Evolutionary conservation across 2,329 filamentous ascomycete genomes (phyloP).

Genomic region (Fusarium sp.): DNA sequence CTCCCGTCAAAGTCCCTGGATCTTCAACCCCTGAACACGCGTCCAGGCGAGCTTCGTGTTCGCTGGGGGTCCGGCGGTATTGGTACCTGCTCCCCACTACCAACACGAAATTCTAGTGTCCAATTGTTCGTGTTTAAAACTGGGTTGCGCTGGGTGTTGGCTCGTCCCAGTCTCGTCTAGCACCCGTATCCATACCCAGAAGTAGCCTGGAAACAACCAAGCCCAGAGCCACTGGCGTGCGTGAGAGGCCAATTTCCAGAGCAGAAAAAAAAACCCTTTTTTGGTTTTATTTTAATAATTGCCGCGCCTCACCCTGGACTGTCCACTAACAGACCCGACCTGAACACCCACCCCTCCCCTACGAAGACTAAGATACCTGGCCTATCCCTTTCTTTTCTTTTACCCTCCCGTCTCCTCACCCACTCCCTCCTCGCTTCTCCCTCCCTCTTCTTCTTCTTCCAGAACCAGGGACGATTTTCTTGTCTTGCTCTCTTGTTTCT

Average conservation of each 20-base stretch:
- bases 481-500: constrained; percentile 32
- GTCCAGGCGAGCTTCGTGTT: constrained; percentile 33
- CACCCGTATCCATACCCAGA: not conserved
- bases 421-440: constrained; percentile 11
- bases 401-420: constrained; percentile 16
- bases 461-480: constrained; percentile 34
- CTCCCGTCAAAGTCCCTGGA: not conserved
- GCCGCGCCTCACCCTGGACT: constrained; percentile 44
- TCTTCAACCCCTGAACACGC: constrained; percentile 39
- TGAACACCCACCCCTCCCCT: constrained; percentile 23
- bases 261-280: constrained; percentile 31
- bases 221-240: constrained; percentile 26
- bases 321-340: not conserved
- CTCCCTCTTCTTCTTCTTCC: constrained; percentile 25
- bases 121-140: constrained; percentile 33
- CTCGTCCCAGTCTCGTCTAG: not conserved
- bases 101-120: constrained; percentile 13
- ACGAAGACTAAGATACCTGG: constrained; percentile 6
- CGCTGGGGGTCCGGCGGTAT: constrained; percentile 22
- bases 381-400: constrained; percentile 29
- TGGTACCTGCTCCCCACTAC: constrained; percentile 21
- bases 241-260: constrained; percentile 44
- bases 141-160: constrained; percentile 16
- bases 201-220: constrained; percentile 3
- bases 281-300: constrained; percentile 48